Percentiles rank a stretch among this genome's conserved stretches.
Conservation (phyloP, 176 grass and related monocot genomes). For the Themeda triandra region DNA sequence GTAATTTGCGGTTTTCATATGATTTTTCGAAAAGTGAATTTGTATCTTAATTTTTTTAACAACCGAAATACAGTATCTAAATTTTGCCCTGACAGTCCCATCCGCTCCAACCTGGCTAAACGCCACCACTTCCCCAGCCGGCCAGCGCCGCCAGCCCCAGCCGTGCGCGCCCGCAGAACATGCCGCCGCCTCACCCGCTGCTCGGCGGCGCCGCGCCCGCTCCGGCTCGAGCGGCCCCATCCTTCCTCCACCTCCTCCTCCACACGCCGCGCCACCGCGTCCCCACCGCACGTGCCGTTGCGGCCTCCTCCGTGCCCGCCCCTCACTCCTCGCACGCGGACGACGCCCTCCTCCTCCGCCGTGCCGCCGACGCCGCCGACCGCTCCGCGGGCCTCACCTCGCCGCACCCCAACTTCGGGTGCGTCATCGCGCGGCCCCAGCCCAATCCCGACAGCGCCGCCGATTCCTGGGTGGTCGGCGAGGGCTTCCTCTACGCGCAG, state of each 20-base stretch:
- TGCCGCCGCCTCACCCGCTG: not conserved
- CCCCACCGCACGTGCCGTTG: not conserved
- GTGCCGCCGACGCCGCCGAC: conserved; percentile 75
- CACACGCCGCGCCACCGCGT: not conserved
- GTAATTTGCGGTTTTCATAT: too few species aligned
- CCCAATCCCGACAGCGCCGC: not conserved
- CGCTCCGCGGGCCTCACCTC: conserved; percentile 66
- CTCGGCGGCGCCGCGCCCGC: not conserved
- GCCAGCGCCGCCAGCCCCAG: not conserved
- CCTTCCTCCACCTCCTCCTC: not conserved
- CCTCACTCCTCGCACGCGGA: conserved; percentile 15
- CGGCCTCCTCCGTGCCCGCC: not conserved
- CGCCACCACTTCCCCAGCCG: too few species aligned
- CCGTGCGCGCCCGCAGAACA: not conserved
- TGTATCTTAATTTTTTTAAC: too few species aligned
- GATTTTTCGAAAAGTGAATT: too few species aligned
- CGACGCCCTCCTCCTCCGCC: conserved; percentile 46
- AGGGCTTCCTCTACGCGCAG: conserved; percentile 91
- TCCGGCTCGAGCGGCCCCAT: not conserved
- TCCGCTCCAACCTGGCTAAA: too few species aligned
- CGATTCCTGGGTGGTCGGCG: conserved; percentile 45
- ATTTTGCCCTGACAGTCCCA: too few species aligned
- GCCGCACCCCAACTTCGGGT: conserved; percentile 92
- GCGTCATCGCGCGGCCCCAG: conserved; percentile 54
- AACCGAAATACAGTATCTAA: too few species aligned